These are phyloP conservation scores for Nemania sp. DNA, from an alignment of 2,329 filamentous ascomycete genomes.

Conservation along the genomic window DNA sequence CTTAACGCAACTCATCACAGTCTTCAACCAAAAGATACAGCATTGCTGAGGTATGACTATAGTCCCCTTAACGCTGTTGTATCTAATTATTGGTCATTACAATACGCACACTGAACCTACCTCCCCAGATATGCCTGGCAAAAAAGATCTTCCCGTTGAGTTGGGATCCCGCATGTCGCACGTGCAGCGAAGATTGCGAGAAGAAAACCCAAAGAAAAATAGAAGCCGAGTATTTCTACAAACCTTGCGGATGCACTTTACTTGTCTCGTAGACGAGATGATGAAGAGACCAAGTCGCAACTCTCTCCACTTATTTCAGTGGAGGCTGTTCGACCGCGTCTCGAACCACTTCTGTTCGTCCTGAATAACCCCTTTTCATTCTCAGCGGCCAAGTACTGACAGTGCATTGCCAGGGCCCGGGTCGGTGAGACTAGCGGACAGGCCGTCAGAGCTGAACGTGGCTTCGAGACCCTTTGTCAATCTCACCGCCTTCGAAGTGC, in stretches of 20 bases:
- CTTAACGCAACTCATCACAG: too few species aligned
- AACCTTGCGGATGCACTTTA: neutral
- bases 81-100: too few species aligned
- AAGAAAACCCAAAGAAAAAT: neutral
- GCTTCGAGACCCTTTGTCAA: neutral
- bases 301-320: neutral
- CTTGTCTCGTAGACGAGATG: neutral
- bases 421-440: neutral
- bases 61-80: too few species aligned
- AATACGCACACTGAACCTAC: too few species aligned
- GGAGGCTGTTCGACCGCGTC: neutral
- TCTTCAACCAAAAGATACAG: too few species aligned
- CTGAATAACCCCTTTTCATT: neutral
- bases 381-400: neutral
- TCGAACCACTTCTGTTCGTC: constrained; percentile 14
- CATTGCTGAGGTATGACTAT: too few species aligned
- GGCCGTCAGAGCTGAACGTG: neutral
- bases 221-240: neutral
- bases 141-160: too few species aligned
- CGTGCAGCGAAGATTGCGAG: neutral
- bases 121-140: too few species aligned
- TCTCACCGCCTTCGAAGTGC: neutral
- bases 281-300: neutral
- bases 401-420: neutral
- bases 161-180: too few species aligned